Evolutionary conservation across 2,329 filamentous ascomycete genomes (phyloP), one percentile per base, ranked within the genome.

Genomic region (Fusarium nisikadoi): DNA sequence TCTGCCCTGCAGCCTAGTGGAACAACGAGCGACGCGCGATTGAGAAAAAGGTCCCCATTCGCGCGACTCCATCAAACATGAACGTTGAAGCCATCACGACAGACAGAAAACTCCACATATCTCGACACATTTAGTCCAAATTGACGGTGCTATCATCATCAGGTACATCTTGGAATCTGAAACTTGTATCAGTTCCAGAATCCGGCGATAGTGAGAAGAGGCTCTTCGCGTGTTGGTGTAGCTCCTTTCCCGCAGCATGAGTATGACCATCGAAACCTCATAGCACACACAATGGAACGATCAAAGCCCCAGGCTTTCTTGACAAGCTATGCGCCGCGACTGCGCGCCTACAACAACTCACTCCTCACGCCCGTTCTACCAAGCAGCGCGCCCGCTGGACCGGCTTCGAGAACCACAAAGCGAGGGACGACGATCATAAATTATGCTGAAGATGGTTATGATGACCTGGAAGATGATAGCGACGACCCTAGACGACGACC

Each of bases 371-470:
- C 95, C 39, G 91, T 96, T 70, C 89, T 95, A 69, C 93, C 92
- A 61, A 91, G 90, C 70, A 91, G 90, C 70, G 86, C 86, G 63
- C 87, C 89, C n/a, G 82, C 89, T 5, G 91, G 90, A 29, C 89
- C 92, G 42, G 84, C 89, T 66, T 88, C 93, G 76, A 90, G 95
- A 80, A 97, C 93, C n/a, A 98, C 96, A 13, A 98, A 99, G 85
- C 92, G 96, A 82, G 96, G 96, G 64, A 98, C 96, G 4, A 96
- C 94, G 38, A 93, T 95, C 71, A 96, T 98, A 83, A 99, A 98
- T 84, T 99, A 99, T 80, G 95, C 96, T 29, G 96, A 99, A 80
- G 95, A 98, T 80, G 95, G 95, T 50, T 97, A 92, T 79, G 95
- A 98, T 74, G 94, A 95, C 77, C 82, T 89, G 63, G 89, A 90